Conservation (phyloP, 2,329 filamentous ascomycete species). For the Aspergillus sp. region DNA sequence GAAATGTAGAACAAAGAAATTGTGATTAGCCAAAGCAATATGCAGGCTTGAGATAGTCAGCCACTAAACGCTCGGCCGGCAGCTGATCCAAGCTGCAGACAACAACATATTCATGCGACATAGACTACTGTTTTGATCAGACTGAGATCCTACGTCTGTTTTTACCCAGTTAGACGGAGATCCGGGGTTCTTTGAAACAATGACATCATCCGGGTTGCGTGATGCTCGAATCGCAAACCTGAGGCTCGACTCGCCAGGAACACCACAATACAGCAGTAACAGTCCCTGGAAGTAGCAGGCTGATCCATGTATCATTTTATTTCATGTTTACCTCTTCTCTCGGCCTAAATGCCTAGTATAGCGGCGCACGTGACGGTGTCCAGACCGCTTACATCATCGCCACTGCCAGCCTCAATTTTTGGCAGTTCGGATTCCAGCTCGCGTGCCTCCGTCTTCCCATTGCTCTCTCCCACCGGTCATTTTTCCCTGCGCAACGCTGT, state of each 20-base stretch:
- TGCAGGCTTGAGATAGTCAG: background rate
- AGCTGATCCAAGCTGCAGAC: background rate
- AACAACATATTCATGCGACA: background rate
- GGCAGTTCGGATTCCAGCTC: background rate
- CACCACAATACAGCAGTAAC: background rate
- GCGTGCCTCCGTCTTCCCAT: slow-evolving; percentile 2
- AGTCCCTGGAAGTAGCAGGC: background rate
- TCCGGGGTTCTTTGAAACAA: background rate
- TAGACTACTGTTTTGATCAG: too few relatives aligned
- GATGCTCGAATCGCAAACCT: background rate
- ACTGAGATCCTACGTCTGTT: too few relatives aligned
- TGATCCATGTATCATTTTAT: background rate
- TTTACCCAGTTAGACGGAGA: too few relatives aligned
- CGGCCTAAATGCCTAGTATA: background rate
- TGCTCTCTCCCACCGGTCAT: background rate
- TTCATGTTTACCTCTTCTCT: background rate
- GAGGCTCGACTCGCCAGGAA: background rate
- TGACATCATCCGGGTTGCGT: background rate
- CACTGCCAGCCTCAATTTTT: slow-evolving; percentile 3
- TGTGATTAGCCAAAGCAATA: background rate
- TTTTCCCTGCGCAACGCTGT: background rate
- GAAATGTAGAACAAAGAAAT: background rate
- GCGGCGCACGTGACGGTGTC: background rate
- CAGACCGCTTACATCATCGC: slow-evolving; percentile 11
- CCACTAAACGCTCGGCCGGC: background rate